Evolutionary conservation across 202 grass and related monocot species (phyloP).

Genomic region (Musa balbisiana): DNA sequence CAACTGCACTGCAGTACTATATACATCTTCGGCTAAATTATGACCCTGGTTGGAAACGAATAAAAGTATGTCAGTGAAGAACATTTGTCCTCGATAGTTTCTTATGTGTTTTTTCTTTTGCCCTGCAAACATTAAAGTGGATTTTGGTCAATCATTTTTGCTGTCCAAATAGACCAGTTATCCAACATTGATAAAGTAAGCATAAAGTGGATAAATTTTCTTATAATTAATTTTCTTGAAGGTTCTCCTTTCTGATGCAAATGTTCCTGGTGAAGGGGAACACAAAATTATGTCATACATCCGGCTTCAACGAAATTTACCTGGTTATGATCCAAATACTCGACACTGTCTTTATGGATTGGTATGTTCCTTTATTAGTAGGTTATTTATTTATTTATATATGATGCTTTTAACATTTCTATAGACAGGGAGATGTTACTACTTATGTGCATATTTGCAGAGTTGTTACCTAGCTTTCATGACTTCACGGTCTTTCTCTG

Average conservation of each 20-base stretch:
- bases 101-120: background rate
- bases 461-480: constrained; percentile 24
- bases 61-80: constrained; percentile 52
- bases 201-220: constrained; percentile 9
- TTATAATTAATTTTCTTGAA: constrained; percentile 43
- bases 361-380: constrained; percentile 39
- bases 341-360: constrained; percentile 88
- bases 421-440: background rate
- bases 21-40: constrained; percentile 93
- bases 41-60: constrained; percentile 96
- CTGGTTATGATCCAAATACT: constrained; percentile 86
- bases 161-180: too few relatives aligned
- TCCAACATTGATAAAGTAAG: background rate
- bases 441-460: background rate
- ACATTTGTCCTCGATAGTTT: background rate
- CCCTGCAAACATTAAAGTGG: background rate
- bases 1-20: constrained; percentile 87
- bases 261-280: constrained; percentile 99
- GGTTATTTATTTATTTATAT: background rate
- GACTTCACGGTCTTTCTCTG: too few relatives aligned
- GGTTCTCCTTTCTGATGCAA: constrained; percentile 99
- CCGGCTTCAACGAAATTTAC: constrained; percentile 74
- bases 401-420: too few relatives aligned
- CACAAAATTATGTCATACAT: constrained; percentile 99
- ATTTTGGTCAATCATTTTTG: too few relatives aligned